Evolutionary conservation across 495 filamentous ascomycete genomes (phyloP).

Genomic region (Neurospora sp.): DNA sequence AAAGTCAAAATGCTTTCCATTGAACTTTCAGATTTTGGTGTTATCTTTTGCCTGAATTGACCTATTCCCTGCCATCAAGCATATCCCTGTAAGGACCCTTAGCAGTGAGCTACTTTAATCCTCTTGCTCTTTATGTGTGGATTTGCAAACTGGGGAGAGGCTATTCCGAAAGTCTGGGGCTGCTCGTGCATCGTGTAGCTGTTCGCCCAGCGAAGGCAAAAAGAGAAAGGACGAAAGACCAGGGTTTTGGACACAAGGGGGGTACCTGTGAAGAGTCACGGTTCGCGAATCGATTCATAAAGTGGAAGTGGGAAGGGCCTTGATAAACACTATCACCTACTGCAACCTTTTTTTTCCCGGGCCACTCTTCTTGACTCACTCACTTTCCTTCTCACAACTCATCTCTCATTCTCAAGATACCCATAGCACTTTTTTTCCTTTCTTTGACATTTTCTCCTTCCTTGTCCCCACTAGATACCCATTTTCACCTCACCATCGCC

Average conservation of each 20-base stretch:
- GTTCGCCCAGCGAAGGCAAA: neutral
- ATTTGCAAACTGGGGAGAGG: neutral
- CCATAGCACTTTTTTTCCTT: neutral
- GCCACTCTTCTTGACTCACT: neutral
- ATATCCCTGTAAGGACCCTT: neutral
- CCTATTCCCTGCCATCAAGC: neutral
- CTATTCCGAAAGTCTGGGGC: neutral
- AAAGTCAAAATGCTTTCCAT: neutral
- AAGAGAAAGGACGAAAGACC: neutral
- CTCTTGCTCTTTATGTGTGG: neutral
- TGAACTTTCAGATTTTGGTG: neutral
- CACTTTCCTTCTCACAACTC: neutral
- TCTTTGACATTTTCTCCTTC: neutral
- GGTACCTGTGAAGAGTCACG: neutral
- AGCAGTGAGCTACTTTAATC: neutral
- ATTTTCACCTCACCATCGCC: neutral
- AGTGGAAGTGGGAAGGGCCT: neutral
- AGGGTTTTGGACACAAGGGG: neutral
- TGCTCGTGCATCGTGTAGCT: neutral
- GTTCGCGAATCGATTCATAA: neutral
- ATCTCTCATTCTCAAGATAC: neutral
- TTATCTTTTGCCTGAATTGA: neutral
- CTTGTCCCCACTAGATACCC: neutral
- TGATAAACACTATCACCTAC: neutral
- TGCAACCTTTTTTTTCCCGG: neutral